Base-by-base conservation (phyloP, 108 stramenopile species). In the Cyclotella sp. region DNA sequence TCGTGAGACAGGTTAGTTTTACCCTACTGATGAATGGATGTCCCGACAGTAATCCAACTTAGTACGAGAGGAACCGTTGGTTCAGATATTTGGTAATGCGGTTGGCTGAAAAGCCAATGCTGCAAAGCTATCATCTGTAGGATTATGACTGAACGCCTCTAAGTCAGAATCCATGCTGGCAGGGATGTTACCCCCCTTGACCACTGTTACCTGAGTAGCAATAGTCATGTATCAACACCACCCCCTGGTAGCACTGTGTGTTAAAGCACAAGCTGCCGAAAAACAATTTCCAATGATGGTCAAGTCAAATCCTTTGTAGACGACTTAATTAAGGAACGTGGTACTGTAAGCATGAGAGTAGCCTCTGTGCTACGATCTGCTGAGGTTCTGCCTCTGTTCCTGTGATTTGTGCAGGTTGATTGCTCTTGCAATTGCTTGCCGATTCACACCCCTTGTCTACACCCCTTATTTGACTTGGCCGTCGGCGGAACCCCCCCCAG, bases 21-120 rank as follows among this genome's bases (percentile, higher is more conserved):
- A 70, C 68, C 68, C 68, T 55, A 70, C 52, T 55, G 71, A 72
- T 72, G 47, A 68, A 61, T 80, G 60, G 92, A 91, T 93, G 93
- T 89, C 90, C 90, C 86, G 81, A 93, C 90, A 94, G 93, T 95
- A 97, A 95, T 97, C 91, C 91, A 97, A 93, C 93, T 97, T 97
- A 95, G 96, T 97, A 95, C 96, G 93, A 97, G 96, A 97, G 94
- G 96, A 97, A 97, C 93, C 94, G 92, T 94, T 96, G 96, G 92
- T 93, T 94, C 92, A 87, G 93, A 95, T 93, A 94, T 83, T 96
- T 95, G 96, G 94, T 95, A 90, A 92, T 87, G 88, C 87, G 84
- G 90, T 91, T 94, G 89, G 89, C 85, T 91, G 90, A 90, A 86
- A 68, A 94, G 93, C 90, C 89, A 94, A 89, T 91, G 93, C 89